Percentiles rank a stretch among this genome's conserved stretches.
Evolutionary conservation across 345 rosid species (phyloP).

Genomic region (Luvunga scandens): DNA sequence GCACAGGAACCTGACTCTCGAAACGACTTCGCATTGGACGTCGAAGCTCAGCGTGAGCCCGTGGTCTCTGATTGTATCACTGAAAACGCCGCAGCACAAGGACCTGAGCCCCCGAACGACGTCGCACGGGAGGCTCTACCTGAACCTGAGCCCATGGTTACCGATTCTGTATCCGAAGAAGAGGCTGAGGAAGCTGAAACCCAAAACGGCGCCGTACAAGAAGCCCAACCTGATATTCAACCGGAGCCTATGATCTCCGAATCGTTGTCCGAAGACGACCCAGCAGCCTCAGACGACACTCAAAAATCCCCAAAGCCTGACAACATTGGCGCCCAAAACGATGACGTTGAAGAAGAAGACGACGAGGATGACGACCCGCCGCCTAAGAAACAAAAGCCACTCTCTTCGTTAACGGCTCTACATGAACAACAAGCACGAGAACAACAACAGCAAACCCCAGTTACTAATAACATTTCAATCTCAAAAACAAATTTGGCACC

Average conservation of each 20-base stretch:
- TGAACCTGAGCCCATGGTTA: conserved; percentile 21
- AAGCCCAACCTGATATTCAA: conserved; percentile 8
- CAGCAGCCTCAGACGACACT: conserved; percentile 65
- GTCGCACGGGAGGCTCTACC: not conserved
- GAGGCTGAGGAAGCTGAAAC: conserved; percentile 11
- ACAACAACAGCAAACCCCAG: conserved; percentile 11
- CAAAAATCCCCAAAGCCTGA: conserved; percentile 43
- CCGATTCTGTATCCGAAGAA: conserved; percentile 64
- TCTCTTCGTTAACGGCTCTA: conserved; percentile 35
- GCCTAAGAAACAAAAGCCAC: conserved; percentile 63
- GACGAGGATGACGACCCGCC: conserved; percentile 62
- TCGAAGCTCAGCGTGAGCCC: not conserved
- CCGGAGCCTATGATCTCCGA: conserved; percentile 42
- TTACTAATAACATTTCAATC: not conserved
- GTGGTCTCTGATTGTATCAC: conserved; percentile 50
- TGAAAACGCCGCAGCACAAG: conserved; percentile 42
- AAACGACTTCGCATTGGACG: not conserved
- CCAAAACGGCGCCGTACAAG: not conserved
- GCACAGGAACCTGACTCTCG: not conserved
- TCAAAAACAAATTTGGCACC: conserved; percentile 10
- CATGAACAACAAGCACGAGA: conserved; percentile 21
- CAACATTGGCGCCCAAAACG: conserved; percentile 34
- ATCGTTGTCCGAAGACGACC: conserved; percentile 60
- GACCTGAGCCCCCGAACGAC: not conserved
- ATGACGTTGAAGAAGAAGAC: conserved; percentile 38